Conservation (phyloP, 257 asterid genomes). For the Datura wrightii region DNA sequence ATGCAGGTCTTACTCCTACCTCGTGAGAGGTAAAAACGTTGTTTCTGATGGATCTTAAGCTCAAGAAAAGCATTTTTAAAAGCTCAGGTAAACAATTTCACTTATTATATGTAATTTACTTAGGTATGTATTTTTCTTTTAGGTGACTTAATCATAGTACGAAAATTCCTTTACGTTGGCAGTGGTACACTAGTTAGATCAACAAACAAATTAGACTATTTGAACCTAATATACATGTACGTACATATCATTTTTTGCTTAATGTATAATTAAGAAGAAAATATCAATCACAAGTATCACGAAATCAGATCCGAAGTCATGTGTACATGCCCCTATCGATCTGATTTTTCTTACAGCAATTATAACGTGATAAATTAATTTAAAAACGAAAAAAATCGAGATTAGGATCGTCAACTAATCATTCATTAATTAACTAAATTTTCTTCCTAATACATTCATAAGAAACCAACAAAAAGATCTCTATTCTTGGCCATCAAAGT, state of each 20-base stretch:
- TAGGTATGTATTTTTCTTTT: no score
- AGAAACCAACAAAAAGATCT: not conserved
- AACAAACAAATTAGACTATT: not conserved
- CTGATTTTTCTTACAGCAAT: not conserved
- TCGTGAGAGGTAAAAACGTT: no score
- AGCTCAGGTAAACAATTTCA: no score
- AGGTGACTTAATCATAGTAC: no score
- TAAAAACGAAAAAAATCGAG: no score
- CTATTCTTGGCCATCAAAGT: not conserved
- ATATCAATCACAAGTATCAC: slow-evolving; percentile 16
- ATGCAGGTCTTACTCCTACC: no score
- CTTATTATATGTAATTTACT: no score
- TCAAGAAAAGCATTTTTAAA: no score
- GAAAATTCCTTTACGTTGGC: not conserved
- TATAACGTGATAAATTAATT: not conserved
- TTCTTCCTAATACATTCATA: not conserved
- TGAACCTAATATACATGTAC: not conserved
- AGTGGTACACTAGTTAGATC: not conserved
- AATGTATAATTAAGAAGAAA: not conserved
- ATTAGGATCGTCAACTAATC: not conserved
- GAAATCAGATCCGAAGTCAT: not conserved
- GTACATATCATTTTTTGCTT: not conserved
- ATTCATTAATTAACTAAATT: not conserved
- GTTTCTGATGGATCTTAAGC: no score
- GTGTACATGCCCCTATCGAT: not conserved